These are phyloP conservation scores for Lophiostoma macrostomum DNA, from an alignment of 495 filamentous ascomycete genomes.

Conservation along the genomic window DNA sequence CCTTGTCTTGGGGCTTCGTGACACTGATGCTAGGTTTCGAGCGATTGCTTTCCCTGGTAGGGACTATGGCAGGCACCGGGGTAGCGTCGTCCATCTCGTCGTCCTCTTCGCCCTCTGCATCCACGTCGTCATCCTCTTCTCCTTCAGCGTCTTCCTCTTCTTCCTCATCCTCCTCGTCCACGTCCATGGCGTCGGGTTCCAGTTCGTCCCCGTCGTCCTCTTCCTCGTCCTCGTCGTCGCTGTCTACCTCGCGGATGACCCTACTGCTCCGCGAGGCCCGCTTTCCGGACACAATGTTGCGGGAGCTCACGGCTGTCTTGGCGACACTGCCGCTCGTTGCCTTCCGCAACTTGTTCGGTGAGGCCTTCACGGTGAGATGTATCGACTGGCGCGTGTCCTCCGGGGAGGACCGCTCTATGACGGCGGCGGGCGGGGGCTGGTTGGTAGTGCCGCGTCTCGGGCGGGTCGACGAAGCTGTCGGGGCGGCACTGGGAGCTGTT, in stretches of 20 bases:
- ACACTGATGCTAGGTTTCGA: conserved; percentile 42
- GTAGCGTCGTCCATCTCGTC: conserved; percentile 46
- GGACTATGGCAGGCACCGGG: conserved; percentile 32
- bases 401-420: conserved; percentile 50
- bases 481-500: conserved; percentile 42
- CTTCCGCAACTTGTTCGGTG: conserved; percentile 76
- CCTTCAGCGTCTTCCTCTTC: conserved; percentile 56
- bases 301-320: conserved; percentile 30
- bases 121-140: conserved; percentile 47
- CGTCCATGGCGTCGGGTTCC: conserved; percentile 45
- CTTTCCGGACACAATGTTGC: conserved; percentile 41
- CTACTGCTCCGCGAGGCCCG: conserved; percentile 53
- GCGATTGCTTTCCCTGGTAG: conserved; percentile 39
- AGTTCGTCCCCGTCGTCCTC: conserved; percentile 57
- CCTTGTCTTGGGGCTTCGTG: conserved; percentile 41
- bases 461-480: conserved; percentile 38
- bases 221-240: conserved; percentile 55
- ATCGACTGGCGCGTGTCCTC: conserved; percentile 62
- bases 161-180: conserved; percentile 54
- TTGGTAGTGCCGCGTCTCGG: conserved; percentile 34
- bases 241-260: conserved; percentile 46
- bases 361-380: conserved; percentile 79
- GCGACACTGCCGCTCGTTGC: conserved; percentile 51
- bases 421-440: conserved; percentile 48
- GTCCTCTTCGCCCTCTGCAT: conserved; percentile 59